Evolutionary conservation across 306 rosid species (phyloP).

Genomic region (Begonia masoniana): DNA sequence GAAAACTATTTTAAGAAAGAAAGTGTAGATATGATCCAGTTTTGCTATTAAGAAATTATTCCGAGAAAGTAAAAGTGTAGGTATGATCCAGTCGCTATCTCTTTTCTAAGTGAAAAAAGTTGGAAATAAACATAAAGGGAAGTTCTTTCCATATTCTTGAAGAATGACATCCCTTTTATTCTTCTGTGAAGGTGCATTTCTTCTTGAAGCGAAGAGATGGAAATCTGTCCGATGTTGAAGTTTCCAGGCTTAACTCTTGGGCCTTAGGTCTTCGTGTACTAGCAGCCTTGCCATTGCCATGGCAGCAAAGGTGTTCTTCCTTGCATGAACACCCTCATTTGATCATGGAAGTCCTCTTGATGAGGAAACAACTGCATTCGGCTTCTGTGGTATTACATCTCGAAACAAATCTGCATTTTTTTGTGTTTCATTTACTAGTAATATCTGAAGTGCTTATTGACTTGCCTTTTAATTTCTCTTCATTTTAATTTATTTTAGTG

Average conservation of each 20-base stretch:
- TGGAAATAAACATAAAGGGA: too few relatives aligned
- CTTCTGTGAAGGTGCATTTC: constrained; percentile 74
- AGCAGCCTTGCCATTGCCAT: constrained; percentile 83
- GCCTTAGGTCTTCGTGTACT: constrained; percentile 97
- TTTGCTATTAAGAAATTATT: too few relatives aligned
- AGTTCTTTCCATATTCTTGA: constrained; percentile 10
- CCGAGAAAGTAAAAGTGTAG: too few relatives aligned
- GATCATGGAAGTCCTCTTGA: constrained; percentile 84
- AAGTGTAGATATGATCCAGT: too few relatives aligned
- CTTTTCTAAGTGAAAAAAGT: too few relatives aligned
- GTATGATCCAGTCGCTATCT: too few relatives aligned
- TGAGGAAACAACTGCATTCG: constrained; percentile 94
- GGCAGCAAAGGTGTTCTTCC: constrained; percentile 99
- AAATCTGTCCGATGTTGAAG: constrained; percentile 72
- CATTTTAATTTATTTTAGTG: too few relatives aligned
- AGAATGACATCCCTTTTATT: constrained; percentile 13
- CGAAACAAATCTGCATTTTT: background rate
- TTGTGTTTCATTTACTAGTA: too few relatives aligned
- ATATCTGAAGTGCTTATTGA: too few relatives aligned
- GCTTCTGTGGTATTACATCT: constrained; percentile 60
- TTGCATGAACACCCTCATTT: constrained; percentile 91
- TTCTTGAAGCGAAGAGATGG: constrained; percentile 97
- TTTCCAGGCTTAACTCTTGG: constrained; percentile 92
- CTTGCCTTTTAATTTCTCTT: too few relatives aligned
- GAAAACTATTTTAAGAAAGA: too few relatives aligned